phyloP scores from a whole-genome alignment of 2,329 filamentous ascomycete species.

The Sarocladiaceae sp. region DNA sequence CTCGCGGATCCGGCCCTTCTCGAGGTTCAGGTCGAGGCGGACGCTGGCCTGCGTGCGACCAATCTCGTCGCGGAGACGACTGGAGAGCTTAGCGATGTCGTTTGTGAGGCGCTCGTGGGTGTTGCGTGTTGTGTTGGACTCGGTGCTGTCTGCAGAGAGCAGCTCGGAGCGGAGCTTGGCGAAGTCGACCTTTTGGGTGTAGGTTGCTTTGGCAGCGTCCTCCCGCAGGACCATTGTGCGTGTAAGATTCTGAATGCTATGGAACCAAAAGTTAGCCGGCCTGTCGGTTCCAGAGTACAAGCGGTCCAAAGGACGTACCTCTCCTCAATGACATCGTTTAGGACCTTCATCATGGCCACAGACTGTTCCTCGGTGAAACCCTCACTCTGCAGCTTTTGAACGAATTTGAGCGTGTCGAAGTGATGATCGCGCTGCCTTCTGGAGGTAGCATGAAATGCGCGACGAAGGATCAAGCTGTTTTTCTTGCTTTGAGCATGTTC shows the following conservation, averaged over 20 bases:
- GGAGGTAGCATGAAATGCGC: slow-evolving; percentile 62
- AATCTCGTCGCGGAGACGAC: slow-evolving; percentile 85
- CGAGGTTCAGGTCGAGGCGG: slow-evolving; percentile 84
- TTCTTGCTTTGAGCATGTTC: background rate
- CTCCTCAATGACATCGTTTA: slow-evolving; percentile 96
- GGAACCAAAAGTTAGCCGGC: too few relatives aligned
- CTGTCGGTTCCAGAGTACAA: background rate
- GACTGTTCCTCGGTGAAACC: slow-evolving; percentile 94
- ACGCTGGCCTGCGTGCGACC: slow-evolving; percentile 90
- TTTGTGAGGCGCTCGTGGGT: slow-evolving; percentile 91
- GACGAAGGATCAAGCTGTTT: slow-evolving; percentile 21
- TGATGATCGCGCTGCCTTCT: slow-evolving; percentile 70
- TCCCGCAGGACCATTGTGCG: slow-evolving; percentile 97
- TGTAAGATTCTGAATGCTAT: slow-evolving; percentile 89
- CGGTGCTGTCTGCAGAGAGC: slow-evolving; percentile 83
- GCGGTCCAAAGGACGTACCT: slow-evolving; percentile 44
- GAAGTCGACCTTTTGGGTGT: slow-evolving; percentile 92
- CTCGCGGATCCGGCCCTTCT: slow-evolving; percentile 93
- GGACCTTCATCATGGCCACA: slow-evolving; percentile 96
- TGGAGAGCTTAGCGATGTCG: slow-evolving; percentile 90
- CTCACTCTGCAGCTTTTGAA: slow-evolving; percentile 80
- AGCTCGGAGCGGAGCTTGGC: slow-evolving; percentile 94
- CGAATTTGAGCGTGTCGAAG: slow-evolving; percentile 97
- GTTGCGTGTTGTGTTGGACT: slow-evolving; percentile 79
- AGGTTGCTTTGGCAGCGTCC: slow-evolving; percentile 75